Conservation (phyloP, 116 monocot species). For the Cymodocea nodosa region DNA sequence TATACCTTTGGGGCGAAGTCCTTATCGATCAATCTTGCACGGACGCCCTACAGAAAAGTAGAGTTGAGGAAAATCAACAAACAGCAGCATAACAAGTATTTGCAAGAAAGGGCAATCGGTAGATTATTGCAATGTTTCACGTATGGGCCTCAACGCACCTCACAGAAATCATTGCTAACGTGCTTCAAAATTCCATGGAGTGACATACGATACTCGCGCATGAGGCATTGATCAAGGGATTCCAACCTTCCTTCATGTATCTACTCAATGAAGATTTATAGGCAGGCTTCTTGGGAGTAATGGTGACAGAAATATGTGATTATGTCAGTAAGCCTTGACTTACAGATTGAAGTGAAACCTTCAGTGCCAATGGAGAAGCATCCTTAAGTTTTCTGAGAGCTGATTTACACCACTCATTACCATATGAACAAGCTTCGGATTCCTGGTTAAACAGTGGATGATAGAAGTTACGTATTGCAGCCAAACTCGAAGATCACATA, state of each 20-base stretch:
- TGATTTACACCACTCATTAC: conserved; percentile 71
- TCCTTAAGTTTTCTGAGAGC: conserved; percentile 83
- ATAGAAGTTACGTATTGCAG: background rate
- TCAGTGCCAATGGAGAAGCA: conserved; percentile 85
- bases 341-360: conserved; percentile 83
- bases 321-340: conserved; percentile 4
- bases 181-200: conserved; percentile 59
- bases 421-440: conserved; percentile 47
- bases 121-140: background rate
- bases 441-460: conserved; percentile 31
- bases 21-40: conserved; percentile 67
- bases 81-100: background rate
- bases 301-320: background rate
- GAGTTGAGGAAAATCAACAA: background rate
- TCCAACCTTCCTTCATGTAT: conserved; percentile 88
- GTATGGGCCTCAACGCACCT: conserved; percentile 29
- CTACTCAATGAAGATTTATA: conserved; percentile 16
- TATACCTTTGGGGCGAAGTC: conserved; percentile 80
- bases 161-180: conserved; percentile 55
- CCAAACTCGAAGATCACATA: background rate
- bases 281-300: background rate
- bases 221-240: conserved; percentile 80
- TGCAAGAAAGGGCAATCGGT: background rate
- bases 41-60: conserved; percentile 53
- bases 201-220: conserved; percentile 89